phyloP scores from a whole-genome alignment of 345 rosid genomes.

The Rhizophora apiculata region DNA sequence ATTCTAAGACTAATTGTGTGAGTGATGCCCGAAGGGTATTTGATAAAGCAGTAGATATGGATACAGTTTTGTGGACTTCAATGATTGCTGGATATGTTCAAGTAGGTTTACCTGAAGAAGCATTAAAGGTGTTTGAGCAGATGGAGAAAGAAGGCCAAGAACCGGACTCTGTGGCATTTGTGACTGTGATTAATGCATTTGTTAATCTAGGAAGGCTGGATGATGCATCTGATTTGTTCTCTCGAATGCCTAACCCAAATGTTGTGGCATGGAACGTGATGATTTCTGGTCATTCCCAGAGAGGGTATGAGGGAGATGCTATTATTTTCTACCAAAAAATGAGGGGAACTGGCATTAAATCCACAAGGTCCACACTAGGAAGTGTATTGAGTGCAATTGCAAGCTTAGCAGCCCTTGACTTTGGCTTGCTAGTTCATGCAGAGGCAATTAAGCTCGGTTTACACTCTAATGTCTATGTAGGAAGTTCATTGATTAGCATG shows the following conservation, averaged over 20 bases:
- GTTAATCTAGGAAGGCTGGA: constrained; percentile 61
- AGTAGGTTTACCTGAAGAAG: constrained; percentile 64
- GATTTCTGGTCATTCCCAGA: constrained; percentile 85
- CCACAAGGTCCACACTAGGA: constrained; percentile 83
- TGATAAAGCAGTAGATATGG: constrained; percentile 51
- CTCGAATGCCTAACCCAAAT: constrained; percentile 55
- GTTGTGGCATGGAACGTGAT: constrained; percentile 93
- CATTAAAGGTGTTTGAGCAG: constrained; percentile 50
- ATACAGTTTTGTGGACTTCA: constrained; percentile 83
- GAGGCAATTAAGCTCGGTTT: constrained; percentile 89
- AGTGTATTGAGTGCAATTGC: constrained; percentile 79
- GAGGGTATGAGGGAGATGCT: constrained; percentile 60
- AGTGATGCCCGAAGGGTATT: constrained; percentile 58
- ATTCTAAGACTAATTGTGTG: constrained; percentile 57
- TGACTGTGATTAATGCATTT: constrained; percentile 59
- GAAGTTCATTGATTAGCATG: constrained; percentile 83
- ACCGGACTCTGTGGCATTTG: constrained; percentile 70
- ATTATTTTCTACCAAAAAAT: constrained; percentile 50
- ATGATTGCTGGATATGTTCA: constrained; percentile 76
- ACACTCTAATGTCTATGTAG: constrained; percentile 69
- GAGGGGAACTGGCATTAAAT: constrained; percentile 60
- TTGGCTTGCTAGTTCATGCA: constrained; percentile 73
- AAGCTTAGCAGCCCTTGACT: constrained; percentile 47
- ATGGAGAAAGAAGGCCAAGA: constrained; percentile 51
- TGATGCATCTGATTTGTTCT: constrained; percentile 59